Evolutionary conservation across 2,329 filamentous ascomycete genomes (phyloP), one percentile per base, ranked within the genome.

Genomic region (Sclerotinia minor): DNA sequence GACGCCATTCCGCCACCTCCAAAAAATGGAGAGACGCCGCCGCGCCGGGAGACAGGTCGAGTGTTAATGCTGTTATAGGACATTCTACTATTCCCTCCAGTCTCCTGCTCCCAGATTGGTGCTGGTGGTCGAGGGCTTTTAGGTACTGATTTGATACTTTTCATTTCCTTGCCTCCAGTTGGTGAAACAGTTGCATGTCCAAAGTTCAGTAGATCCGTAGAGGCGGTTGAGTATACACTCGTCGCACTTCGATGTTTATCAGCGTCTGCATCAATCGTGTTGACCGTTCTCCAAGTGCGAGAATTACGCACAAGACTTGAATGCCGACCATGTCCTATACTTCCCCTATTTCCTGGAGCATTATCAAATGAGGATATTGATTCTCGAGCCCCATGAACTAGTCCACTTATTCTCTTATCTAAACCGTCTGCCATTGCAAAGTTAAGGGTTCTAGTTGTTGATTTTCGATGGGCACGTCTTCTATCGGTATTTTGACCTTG

Each of bases 11-110:
- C 49, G 1, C 68, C 66, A 11, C 73, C 72, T 7, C 70, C 70
- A 47, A 76, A 76, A 68, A 77, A 77, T 8, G 75, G 75, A 9
- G 73, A 74, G 3, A 70, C 70, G 15, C 74, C 74, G 5, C 55
- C 54, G 15, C 75, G 69, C 55, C 76, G 68, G 47, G 70, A 73
- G 0, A 76, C 67, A 29, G 74, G 74, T 6, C 72, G 69, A 57
- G 67, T 49, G 63, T 58, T 44, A 59, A 67, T 63, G 64, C 68
- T 71, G 35, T 58, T 71, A 32, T 54, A 55, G 7, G 64, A 67
- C 19, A 52, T 35, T 15, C 60, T 57, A 53, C 38, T 67, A 54
- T 24, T 67, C 21, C 24, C 32, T 19, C 65, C 65, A 0, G 57
- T 67, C n/a, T 67, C 66, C 35, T 64, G 44, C 29, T 64, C 58